Conservation (phyloP, 2,329 filamentous ascomycete genomes). For the Diaporthe nobilis region DNA sequence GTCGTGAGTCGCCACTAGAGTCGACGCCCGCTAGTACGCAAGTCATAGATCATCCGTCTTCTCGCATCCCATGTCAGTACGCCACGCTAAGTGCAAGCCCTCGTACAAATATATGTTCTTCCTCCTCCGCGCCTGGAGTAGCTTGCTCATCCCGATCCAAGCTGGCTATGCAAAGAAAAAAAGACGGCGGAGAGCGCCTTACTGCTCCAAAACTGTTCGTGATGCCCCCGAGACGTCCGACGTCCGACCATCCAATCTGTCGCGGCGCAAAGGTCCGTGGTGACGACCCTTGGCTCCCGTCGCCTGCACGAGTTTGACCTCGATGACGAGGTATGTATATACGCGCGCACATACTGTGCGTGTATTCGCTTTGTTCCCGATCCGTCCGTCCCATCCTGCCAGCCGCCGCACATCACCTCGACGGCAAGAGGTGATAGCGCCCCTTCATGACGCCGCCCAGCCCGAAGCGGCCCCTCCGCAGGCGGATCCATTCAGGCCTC, state of each 20-base stretch:
- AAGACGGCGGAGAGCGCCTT: background rate
- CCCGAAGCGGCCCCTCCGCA: slow-evolving; percentile 28
- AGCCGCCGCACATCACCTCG: background rate
- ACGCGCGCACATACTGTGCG: background rate
- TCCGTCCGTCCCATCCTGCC: no score
- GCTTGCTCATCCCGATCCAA: no score
- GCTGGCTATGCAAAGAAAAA: background rate
- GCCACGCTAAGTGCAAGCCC: background rate
- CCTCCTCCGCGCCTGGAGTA: no score
- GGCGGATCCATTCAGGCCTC: slow-evolving; percentile 27
- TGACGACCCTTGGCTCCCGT: background rate
- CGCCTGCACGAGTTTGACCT: background rate
- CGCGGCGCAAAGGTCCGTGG: background rate
- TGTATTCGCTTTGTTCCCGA: background rate
- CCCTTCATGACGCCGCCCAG: slow-evolving; percentile 19
- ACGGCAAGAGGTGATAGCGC: slow-evolving; percentile 14
- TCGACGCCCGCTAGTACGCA: background rate
- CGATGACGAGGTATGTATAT: background rate
- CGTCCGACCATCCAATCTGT: no score
- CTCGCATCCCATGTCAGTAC: background rate
- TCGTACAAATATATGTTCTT: background rate
- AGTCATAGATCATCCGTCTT: background rate
- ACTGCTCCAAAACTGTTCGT: no score
- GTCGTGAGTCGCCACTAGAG: background rate
- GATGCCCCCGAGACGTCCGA: background rate